Base-by-base conservation (phyloP, 2,329 filamentous ascomycete genomes). In the Botrytis deweyae region DNA sequence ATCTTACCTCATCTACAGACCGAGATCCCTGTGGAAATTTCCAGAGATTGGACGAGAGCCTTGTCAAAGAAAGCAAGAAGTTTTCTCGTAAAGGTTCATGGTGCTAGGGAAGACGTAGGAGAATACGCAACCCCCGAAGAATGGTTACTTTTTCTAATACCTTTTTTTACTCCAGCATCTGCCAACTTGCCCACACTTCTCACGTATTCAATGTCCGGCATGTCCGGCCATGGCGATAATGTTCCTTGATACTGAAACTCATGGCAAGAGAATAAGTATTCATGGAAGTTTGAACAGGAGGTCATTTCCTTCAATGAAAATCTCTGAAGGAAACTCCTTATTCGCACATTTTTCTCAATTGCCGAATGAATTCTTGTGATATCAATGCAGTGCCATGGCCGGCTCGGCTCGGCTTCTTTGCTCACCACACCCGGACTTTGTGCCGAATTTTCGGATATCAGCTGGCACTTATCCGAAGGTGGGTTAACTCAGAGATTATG, bases 21-120 rank as follows among this genome's bases (percentile, higher is more conserved):
- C 44, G 2, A 46, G 44, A 46, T 46, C 18, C 44, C 18, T 1
- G 18, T 46, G 44, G 74, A 4, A 49, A 22, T 22, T 0, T 75
- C 69, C 49, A 69, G 76, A 29, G 75, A 76, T 20, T 79, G 74
- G 76, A 74, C 74, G 7, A 73, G 73, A 63, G 61, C 12, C 10
- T 77, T 77, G 71, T 68, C 61, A 46, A 49, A 29, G 44, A 76
- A 75, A 46, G 59, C 70, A 14, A 66, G 62, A 7, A 58, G 62
- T 9, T 52, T 49, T 71, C 33, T 72, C 42, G 18, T 49, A 38
- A 33, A 18, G 52, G n/a, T 12, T n/a, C 9, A 7, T 49, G 33
- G 18, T 14, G 49, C 9, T 4, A 3, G 38, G n/a, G 5, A 70
- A 62, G 52, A 25, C 33, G 59, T 70, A 7, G 25, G 72, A 68